Evolutionary conservation across 2,329 filamentous ascomycete species (phyloP).

Genomic region (Trichoderma koningiopsis): DNA sequence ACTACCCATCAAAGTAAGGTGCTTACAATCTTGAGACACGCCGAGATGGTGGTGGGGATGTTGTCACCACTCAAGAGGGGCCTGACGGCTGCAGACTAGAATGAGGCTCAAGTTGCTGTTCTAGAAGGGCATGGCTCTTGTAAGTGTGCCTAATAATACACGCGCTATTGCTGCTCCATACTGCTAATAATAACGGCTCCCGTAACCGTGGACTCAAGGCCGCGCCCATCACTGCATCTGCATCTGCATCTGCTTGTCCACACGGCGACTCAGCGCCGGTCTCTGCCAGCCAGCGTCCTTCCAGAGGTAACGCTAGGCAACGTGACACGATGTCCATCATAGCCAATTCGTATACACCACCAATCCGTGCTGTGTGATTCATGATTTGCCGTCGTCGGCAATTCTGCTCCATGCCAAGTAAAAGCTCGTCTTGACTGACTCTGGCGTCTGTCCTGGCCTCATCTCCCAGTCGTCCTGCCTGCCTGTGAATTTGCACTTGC

Average conservation of each 20-base stretch:
- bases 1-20: not conserved
- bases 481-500: not conserved
- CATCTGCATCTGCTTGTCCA: not conserved
- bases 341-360: not conserved
- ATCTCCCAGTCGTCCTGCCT: not conserved
- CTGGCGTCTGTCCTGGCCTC: not conserved
- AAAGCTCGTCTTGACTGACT: not conserved
- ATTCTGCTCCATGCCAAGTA: not conserved
- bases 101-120: conserved; percentile 12
- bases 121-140: not conserved
- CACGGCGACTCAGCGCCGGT: not conserved
- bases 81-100: not conserved
- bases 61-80: not conserved
- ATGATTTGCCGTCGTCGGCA: not conserved
- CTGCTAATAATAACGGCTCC: not conserved
- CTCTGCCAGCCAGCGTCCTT: not conserved
- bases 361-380: not conserved
- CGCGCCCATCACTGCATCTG: not conserved
- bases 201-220: not conserved
- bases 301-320: not conserved
- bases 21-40: not conserved
- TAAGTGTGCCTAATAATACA: not conserved
- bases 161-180: not conserved
- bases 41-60: not conserved
- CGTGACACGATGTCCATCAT: not conserved